Evolutionary conservation across 164 flowering plant species (phyloP).

Genomic region (Saururus chinensis): DNA sequence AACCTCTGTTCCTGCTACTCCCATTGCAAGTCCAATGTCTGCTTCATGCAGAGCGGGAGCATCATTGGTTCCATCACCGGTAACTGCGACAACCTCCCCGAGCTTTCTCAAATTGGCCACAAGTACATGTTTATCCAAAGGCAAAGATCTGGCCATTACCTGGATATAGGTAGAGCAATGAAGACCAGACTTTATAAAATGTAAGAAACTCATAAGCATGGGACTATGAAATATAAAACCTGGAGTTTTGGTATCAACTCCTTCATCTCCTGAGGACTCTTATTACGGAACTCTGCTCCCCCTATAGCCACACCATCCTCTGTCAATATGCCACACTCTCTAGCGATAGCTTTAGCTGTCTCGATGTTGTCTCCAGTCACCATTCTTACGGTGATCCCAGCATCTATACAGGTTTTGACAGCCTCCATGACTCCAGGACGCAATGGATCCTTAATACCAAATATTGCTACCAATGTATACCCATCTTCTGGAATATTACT

Average conservation of each 20-base stretch:
- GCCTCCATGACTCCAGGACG: slow-evolving; percentile 18
- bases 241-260: no score
- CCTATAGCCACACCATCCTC: background rate
- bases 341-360: slow-evolving; percentile 44
- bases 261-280: no score
- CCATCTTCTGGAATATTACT: no score
- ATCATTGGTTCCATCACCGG: slow-evolving; percentile 96
- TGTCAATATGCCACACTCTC: slow-evolving; percentile 37
- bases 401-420: slow-evolving; percentile 29
- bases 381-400: slow-evolving; percentile 41
- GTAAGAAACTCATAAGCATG: no score
- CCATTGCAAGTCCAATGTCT: slow-evolving; percentile 52
- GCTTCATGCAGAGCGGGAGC: slow-evolving; percentile 84
- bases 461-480: no score
- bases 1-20: slow-evolving; percentile 40
- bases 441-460: no score
- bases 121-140: slow-evolving; percentile 75
- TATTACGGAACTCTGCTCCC: no score
- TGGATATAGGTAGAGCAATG: slow-evolving; percentile 7
- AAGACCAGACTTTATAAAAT: no score
- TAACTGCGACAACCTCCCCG: slow-evolving; percentile 85
- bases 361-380: slow-evolving; percentile 46
- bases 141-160: slow-evolving; percentile 98
- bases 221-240: no score
- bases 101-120: slow-evolving; percentile 56